A percentile compares a stretch with the other conserved stretches of the same genome.
phyloP scores from a whole-genome alignment of 2,329 filamentous ascomycete genomes.

The Gnomoniopsis smithogilvyi region DNA sequence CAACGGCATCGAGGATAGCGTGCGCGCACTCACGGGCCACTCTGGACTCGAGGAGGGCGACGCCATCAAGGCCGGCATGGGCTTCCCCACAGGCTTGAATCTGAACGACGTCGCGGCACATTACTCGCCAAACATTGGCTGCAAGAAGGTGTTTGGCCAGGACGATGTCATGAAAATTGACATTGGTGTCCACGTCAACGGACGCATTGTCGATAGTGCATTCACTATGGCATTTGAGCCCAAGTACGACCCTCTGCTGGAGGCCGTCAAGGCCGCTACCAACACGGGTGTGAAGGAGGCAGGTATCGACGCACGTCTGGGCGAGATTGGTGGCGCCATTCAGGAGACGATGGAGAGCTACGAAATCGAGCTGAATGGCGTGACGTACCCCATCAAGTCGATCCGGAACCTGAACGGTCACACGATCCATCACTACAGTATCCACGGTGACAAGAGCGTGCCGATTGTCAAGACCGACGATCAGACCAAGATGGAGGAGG shows the following conservation, averaged over 20 bases:
- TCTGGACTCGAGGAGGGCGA: slow-evolving; percentile 74
- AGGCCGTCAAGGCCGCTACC: slow-evolving; percentile 71
- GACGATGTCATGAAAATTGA: slow-evolving; percentile 82
- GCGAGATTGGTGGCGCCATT: slow-evolving; percentile 78
- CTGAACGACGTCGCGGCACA: slow-evolving; percentile 82
- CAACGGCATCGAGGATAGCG: slow-evolving; percentile 76
- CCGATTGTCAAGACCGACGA: slow-evolving; percentile 89
- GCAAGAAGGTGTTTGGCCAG: slow-evolving; percentile 69
- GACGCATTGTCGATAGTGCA: slow-evolving; percentile 76
- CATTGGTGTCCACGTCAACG: slow-evolving; percentile 78
- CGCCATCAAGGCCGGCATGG: slow-evolving; percentile 72
- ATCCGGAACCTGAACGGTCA: slow-evolving; percentile 88
- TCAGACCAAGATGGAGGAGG: slow-evolving; percentile 96
- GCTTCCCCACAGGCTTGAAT: slow-evolving; percentile 78
- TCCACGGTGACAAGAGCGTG: slow-evolving; percentile 90
- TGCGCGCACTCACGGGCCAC: slow-evolving; percentile 72
- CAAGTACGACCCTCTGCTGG: slow-evolving; percentile 70
- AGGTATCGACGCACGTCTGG: slow-evolving; percentile 86
- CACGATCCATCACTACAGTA: slow-evolving; percentile 84
- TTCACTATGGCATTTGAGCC: slow-evolving; percentile 77
- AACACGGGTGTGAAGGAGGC: slow-evolving; percentile 88
- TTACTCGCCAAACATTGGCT: slow-evolving; percentile 80
- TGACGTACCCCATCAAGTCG: slow-evolving; percentile 75
- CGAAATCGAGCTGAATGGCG: slow-evolving; percentile 79
- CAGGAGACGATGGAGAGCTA: slow-evolving; percentile 94